Percentiles rank a stretch among this genome's conserved stretches.
Conservation (phyloP, 2,329 filamentous ascomycete genomes). For the Albophoma yamanashiensis region DNA sequence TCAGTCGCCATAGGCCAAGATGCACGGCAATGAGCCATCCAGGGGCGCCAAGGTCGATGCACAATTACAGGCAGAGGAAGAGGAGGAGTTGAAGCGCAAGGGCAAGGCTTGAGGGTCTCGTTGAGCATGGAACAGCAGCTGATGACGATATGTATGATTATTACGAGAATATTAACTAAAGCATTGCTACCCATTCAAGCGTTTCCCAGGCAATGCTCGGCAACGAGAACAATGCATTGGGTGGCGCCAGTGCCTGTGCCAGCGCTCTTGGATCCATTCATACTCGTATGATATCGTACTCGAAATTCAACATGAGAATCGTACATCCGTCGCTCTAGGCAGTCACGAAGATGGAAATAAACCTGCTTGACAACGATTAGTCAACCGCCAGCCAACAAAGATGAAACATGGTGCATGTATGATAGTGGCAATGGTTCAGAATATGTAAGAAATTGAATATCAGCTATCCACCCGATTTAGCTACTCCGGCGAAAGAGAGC, state of each 20-base stretch:
- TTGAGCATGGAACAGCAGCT: not conserved
- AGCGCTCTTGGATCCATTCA: not conserved
- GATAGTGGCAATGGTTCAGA: constrained; percentile 48
- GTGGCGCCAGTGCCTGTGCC: not conserved
- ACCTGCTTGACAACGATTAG: constrained; percentile 1
- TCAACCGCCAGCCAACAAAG: not conserved
- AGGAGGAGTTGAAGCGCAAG: constrained; percentile 53
- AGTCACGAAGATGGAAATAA: constrained; percentile 6
- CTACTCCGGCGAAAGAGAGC: constrained; percentile 81
- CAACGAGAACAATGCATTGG: not conserved
- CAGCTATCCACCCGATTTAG: constrained; percentile 67
- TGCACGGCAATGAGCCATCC: constrained; percentile 64
- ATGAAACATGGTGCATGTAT: constrained; percentile 6
- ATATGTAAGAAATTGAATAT: constrained; percentile 99
- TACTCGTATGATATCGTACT: too few relatives aligned
- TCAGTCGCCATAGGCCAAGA: constrained; percentile 35
- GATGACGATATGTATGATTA: not conserved
- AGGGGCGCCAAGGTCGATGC: constrained; percentile 64
- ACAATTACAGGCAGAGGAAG: constrained; percentile 56
- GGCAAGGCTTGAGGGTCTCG: constrained; percentile 14
- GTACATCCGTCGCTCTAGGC: not conserved
- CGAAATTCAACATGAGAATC: not conserved
- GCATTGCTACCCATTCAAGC: too few relatives aligned
- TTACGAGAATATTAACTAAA: too few relatives aligned
- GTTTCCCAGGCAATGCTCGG: not conserved